Evolutionary conservation across 1,284 basidiomycete genomes (phyloP).

Genomic region (Rhodotorula sp.): DNA sequence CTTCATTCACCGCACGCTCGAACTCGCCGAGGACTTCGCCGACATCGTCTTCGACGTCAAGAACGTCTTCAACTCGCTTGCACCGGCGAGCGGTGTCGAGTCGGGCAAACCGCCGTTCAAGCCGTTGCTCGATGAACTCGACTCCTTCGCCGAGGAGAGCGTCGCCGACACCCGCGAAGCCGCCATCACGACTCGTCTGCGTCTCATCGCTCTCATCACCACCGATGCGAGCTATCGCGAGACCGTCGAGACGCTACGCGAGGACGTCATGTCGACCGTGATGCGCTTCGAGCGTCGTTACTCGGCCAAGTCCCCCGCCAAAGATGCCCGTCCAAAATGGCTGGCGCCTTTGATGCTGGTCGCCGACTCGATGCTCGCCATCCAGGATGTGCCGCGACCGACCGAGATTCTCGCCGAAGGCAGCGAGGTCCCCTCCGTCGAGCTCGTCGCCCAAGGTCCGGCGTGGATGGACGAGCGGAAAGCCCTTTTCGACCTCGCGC

Average conservation of each 20-base stretch:
- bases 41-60: constrained; percentile 87
- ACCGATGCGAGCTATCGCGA: constrained; percentile 42
- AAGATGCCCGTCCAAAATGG: constrained; percentile 66
- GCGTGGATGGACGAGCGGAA: constrained; percentile 61
- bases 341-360: constrained; percentile 76
- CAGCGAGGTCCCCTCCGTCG: constrained; percentile 54
- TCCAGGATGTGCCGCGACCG: constrained; percentile 64
- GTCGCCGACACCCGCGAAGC: constrained; percentile 25
- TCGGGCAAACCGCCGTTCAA: constrained; percentile 61
- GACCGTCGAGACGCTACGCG: constrained; percentile 36
- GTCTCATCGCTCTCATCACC: constrained; percentile 43
- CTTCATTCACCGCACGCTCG: constrained; percentile 68
- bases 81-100: constrained; percentile 41
- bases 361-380: constrained; percentile 73
- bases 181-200: constrained; percentile 37
- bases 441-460: constrained; percentile 60
- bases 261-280: constrained; percentile 35
- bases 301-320: constrained; percentile 38
- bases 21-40: constrained; percentile 80
- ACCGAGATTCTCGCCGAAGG: constrained; percentile 61
- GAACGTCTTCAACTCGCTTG: constrained; percentile 50
- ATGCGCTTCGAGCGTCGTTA: constrained; percentile 31
- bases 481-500: constrained; percentile 69
- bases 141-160: constrained; percentile 25
- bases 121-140: constrained; percentile 62